A percentile compares a stretch with the other conserved stretches of the same genome.
Evolutionary conservation across 116 monocot genomes (phyloP).

Genomic region (Dioscorea cayenensis): DNA sequence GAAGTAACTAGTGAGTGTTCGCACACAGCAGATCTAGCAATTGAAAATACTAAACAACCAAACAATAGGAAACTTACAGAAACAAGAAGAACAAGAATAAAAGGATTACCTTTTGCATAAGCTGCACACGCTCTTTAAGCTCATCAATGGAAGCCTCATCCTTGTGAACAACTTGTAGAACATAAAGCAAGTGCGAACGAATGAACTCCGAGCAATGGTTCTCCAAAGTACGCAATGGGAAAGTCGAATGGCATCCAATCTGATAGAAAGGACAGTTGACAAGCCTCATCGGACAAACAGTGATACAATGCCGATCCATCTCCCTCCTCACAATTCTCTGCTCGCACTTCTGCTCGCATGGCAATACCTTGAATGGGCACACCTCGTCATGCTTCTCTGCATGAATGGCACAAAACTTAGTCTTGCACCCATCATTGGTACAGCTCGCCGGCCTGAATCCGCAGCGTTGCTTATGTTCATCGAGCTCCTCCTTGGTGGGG

Average conservation of each 20-base stretch:
- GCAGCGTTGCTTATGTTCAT: slow-evolving; percentile 34
- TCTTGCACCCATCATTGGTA: slow-evolving; percentile 53
- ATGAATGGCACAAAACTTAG: slow-evolving; percentile 33
- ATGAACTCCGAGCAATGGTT: slow-evolving; percentile 60
- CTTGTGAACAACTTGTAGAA: slow-evolving; percentile 49
- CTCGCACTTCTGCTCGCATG: slow-evolving; percentile 69
- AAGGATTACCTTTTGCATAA: slow-evolving; percentile 60
- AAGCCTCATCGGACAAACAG: slow-evolving; percentile 74
- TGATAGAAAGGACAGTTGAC: slow-evolving; percentile 85
- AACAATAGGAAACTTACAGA: neutral
- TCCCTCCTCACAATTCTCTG: slow-evolving; percentile 52
- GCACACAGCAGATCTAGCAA: too few species aligned
- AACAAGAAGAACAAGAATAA: neutral
- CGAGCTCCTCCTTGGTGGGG: slow-evolving; percentile 14
- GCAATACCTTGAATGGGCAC: slow-evolving; percentile 54
- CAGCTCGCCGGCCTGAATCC: slow-evolving; percentile 44
- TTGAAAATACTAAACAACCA: neutral
- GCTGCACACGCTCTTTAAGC: slow-evolving; percentile 36
- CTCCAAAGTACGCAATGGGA: slow-evolving; percentile 43
- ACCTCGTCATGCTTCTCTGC: slow-evolving; percentile 39
- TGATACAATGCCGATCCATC: slow-evolving; percentile 89
- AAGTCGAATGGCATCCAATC: slow-evolving; percentile 56
- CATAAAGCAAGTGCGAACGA: slow-evolving; percentile 42
- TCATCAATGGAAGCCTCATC: slow-evolving; percentile 41
- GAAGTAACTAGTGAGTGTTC: too few species aligned